Evolutionary conservation across 2,329 filamentous ascomycete genomes (phyloP), one percentile per base, ranked within the genome.

Genomic region (Aspergillus sp.): DNA sequence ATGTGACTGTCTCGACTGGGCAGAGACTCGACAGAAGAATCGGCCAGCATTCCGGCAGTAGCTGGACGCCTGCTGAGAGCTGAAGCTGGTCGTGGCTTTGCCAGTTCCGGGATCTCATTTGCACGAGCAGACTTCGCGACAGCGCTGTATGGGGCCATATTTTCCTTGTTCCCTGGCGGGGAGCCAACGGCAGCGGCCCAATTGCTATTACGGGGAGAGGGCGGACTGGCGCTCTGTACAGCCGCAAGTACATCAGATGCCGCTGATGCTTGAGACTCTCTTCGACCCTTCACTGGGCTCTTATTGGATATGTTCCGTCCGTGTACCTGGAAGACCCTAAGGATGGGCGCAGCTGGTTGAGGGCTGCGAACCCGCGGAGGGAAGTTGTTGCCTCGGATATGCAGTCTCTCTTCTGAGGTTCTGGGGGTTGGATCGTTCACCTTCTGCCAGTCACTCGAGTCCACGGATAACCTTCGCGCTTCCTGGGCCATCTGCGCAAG

Each of bases 191-290:
- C 26, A 26, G 29, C 8, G 48, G 49, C 35, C 29, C 47, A 40
- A 41, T 33, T 41, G 48, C 57, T 49, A 50, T 47, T 40, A 40
- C 52, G 55, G 19, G 57, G 48, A 30, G 59, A 54, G 3, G 64
- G 56, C n/a, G 63, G 61, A 44, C 19, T 19, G 19, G 63, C 71
- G 4, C 57, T 57, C 32, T 60, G 67, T 10, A 72, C 62, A 1
- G 67, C 61, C 4, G 64, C 57, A 4, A 73, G 54, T 9, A 65
- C 62, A 46, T 61, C 60, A 29, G 67, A 64, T 3, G 70, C 71
- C 29, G 64, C 62, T 3, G 69, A 71, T 47, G 52, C 47, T 4
- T 53, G 30, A 28, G 60, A 59, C 45, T 46, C 59, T 47, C 46
- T 56, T 30, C 45, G 49, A 12, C 44, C 46, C 38, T 49, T 54